Evolutionary conservation across 192 early-diverging fungal species (phyloP), one percentile per base, ranked within the genome.

Genomic region (Backusella tuberculispora): DNA sequence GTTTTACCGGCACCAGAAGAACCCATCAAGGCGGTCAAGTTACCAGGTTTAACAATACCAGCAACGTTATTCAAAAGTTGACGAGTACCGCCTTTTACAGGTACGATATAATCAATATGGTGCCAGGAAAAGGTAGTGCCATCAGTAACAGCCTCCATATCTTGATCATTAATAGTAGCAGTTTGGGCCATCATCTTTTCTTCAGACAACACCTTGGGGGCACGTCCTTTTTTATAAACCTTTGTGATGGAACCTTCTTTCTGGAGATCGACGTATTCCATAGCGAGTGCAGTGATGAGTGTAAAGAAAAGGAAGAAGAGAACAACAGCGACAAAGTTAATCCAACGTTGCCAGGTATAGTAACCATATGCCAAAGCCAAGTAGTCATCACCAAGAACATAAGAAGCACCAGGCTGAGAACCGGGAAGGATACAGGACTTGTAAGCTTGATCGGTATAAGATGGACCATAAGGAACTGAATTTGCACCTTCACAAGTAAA

Each of bases 11-110:
- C 86, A 72, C 88, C 88, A 21, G 88, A 87, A 19, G 86, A 85
- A 43, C 93, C 93, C 92, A 97, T 95, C 21, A 97, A 81, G 14
- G 92, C 92, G 6, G 93, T 94, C 87, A 96, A 84, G 41, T 67
- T 42, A 21, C 66, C 79, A 21, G 66, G 66, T 40, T 43, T 67
- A 8, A 67, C 66, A 19, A 87, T 91, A 38, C 95, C 93, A 19
- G 73, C 83, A 38, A 93, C 84, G 64, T 83, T 74, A 76, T 89
- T 81, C 42, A 94, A 81, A n/a, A 94, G 74, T 78, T 88, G 83
- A n/a, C 74, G 81, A 38, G 81, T 75, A 48, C 84, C 88, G 63
- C 83, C 86, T 26, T 80, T 81, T 21, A 77, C 71, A 50, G 78
- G 68, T 24, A 91, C 87, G 2, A 82, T 83, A 74, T 91, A 92